phyloP scores from a whole-genome alignment of 179 eudicot genomes.

The Camellia oleifera region DNA sequence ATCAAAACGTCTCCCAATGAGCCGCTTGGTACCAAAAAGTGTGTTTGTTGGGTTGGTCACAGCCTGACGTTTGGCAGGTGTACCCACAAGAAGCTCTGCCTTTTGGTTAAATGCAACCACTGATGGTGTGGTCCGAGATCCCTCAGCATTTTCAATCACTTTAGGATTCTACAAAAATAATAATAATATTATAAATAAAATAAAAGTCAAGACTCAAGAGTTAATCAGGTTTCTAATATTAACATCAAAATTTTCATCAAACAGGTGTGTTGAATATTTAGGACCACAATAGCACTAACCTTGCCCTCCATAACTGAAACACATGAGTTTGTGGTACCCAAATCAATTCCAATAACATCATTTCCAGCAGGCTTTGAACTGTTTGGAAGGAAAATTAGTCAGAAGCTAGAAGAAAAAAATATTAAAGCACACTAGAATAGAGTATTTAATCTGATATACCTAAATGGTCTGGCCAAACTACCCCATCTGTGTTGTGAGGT shows the following conservation, averaged over 20 bases:
- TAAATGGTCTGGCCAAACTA: conserved; percentile 65
- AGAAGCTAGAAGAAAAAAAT: background rate
- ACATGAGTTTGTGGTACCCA: conserved; percentile 94
- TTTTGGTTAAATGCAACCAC: conserved; percentile 77
- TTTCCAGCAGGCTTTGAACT: conserved; percentile 74
- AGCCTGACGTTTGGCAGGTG: conserved; percentile 97
- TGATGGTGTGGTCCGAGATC: conserved; percentile 94
- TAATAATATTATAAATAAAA: too few relatives aligned
- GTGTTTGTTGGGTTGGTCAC: conserved; percentile 93
- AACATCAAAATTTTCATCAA: background rate
- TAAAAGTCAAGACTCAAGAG: background rate
- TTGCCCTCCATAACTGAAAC: conserved; percentile 95
- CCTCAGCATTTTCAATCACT: conserved; percentile 93
- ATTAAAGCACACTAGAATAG: background rate
- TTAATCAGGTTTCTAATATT: background rate
- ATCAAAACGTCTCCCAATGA: conserved; percentile 84
- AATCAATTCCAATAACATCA: conserved; percentile 88
- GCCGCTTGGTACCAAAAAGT: conserved; percentile 77
- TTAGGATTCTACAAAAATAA: conserved; percentile 54
- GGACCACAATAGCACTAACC: conserved; percentile 32
- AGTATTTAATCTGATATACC: conserved; percentile 35
- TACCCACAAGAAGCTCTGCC: conserved; percentile 87
- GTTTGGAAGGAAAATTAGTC: conserved; percentile 13
- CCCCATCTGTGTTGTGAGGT: conserved; percentile 50
- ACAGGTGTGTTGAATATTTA: background rate